Base-by-base conservation (phyloP, 768 basidiomycete genomes). In the Lepiota brunneoincarnata region DNA sequence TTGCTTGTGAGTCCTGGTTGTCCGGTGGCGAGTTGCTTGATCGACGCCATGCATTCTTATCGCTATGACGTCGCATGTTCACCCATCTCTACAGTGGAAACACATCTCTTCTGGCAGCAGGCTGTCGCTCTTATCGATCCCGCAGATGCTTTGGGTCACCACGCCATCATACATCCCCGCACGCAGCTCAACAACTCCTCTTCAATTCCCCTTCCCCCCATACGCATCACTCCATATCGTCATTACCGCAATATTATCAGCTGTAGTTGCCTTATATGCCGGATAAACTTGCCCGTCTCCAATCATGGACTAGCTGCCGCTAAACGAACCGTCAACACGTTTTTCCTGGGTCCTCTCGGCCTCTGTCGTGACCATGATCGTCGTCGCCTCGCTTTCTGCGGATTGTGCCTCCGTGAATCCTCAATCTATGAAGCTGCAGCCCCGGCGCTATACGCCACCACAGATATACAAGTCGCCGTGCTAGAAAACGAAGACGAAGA, bases 401-500 rank as follows among this genome's bases (percentile, higher is more conserved):
- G 85, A 0, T 61, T 87, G 7, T 91, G 89, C 64, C 75, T 89
- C 11, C 77, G 82, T n/a, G 84, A 87, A 55, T 74, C 79, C 0
- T 80, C 83, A 4, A 63, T 72, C 0, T 69, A 70, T 26, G 78
- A 80, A 54, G 55, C 57, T 11, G 53, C 55, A 31, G 52, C 57
- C 11, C 51, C 58, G 9, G 52, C 59, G 2, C 42, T 55, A 1
- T 57, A 51, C 31, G 52, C 59, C n/a, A 56, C 57, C 15, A 55
- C 60, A n/a, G 59, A 57, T 26, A 5, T 12, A 58, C 60, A 45
- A 15, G 74, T 83, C 10, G 78, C 74, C 26, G 79, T 82, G 55
- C 69, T 79, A 3, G 87, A 87, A 61, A 90, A 89, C 62, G 88
- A 89, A 56, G 89, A 91, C 65, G 78, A 83, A 15, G 81, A 84